Evolutionary conservation across 2,329 filamentous ascomycete species (phyloP).

Genomic region (Fusarium redolens): DNA sequence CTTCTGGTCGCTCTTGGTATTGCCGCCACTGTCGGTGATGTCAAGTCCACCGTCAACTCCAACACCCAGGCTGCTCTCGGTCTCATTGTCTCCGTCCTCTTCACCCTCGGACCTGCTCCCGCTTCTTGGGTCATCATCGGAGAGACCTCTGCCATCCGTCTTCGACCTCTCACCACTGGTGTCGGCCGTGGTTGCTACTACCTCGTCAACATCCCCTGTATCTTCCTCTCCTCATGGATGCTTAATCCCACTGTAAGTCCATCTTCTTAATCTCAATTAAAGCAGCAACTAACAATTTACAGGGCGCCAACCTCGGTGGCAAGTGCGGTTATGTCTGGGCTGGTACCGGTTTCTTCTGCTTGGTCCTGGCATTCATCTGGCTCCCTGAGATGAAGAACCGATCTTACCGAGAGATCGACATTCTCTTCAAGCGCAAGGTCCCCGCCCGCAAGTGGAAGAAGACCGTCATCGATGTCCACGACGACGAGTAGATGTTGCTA

Average conservation of each 20-base stretch:
- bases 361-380: constrained; percentile 59
- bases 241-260: constrained; percentile 67
- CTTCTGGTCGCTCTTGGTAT: constrained; percentile 70
- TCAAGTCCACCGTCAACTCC: constrained; percentile 51
- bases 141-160: constrained; percentile 73
- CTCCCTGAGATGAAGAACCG: constrained; percentile 68
- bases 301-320: constrained; percentile 59
- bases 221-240: constrained; percentile 71
- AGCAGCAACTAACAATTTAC: constrained; percentile 45
- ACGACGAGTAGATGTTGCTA: constrained; percentile 66
- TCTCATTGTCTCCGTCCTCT: constrained; percentile 73
- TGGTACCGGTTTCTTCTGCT: constrained; percentile 67
- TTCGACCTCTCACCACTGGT: constrained; percentile 73
- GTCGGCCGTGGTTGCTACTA: constrained; percentile 74
- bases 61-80: constrained; percentile 71
- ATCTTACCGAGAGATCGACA: constrained; percentile 72
- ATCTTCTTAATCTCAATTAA: no score
- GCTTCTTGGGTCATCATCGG: constrained; percentile 75
- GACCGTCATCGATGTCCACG: constrained; percentile 66
- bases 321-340: constrained; percentile 71
- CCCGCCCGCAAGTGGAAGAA: constrained; percentile 66
- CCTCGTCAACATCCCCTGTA: constrained; percentile 72
- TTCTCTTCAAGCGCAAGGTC: constrained; percentile 65
- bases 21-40: constrained; percentile 61
- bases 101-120: constrained; percentile 70